A percentile compares a stretch with the other conserved stretches of the same genome.
Conservation (phyloP, 805 yeast genomes). For the Dipodascus albidus region DNA sequence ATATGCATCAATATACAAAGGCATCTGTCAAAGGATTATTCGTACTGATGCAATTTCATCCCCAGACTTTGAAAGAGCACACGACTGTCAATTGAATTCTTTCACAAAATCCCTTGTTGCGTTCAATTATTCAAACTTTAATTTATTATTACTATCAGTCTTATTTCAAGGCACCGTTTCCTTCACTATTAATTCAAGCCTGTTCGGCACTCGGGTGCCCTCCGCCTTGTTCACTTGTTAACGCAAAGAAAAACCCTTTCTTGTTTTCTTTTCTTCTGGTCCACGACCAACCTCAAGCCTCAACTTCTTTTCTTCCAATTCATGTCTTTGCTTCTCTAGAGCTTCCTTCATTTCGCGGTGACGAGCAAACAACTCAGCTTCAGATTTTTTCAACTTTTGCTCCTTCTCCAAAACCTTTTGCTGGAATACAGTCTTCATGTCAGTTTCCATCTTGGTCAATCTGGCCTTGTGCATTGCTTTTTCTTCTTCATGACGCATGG, state of each 20-base stretch:
- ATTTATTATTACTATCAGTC: not conserved
- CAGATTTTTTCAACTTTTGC: slow-evolving; percentile 91
- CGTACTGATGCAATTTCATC: too few relatives aligned
- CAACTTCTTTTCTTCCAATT: slow-evolving; percentile 82
- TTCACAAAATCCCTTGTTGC: not conserved
- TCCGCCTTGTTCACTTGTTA: too few relatives aligned
- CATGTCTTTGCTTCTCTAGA: slow-evolving; percentile 73
- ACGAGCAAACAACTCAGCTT: slow-evolving; percentile 88
- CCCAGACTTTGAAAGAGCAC: too few relatives aligned
- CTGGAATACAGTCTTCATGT: slow-evolving; percentile 94
- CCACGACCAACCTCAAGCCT: slow-evolving; percentile 36
- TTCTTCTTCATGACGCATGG: slow-evolving; percentile 86
- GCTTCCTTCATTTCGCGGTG: slow-evolving; percentile 97
- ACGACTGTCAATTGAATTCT: too few relatives aligned
- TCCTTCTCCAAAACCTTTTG: slow-evolving; percentile 95
- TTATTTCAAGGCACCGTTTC: not conserved
- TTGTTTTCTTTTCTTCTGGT: slow-evolving; percentile 20
- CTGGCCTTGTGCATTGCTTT: slow-evolving; percentile 87
- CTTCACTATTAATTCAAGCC: too few relatives aligned
- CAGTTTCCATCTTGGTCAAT: slow-evolving; percentile 85
- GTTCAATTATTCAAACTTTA: not conserved
- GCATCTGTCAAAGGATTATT: not conserved
- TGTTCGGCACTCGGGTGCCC: too few relatives aligned
- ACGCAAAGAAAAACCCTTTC: slow-evolving; percentile 19
- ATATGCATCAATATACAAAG: too few relatives aligned